These are phyloP conservation scores for Linum usitatissimum DNA, from an alignment of 345 rosid genomes.

Conservation along the genomic window DNA sequence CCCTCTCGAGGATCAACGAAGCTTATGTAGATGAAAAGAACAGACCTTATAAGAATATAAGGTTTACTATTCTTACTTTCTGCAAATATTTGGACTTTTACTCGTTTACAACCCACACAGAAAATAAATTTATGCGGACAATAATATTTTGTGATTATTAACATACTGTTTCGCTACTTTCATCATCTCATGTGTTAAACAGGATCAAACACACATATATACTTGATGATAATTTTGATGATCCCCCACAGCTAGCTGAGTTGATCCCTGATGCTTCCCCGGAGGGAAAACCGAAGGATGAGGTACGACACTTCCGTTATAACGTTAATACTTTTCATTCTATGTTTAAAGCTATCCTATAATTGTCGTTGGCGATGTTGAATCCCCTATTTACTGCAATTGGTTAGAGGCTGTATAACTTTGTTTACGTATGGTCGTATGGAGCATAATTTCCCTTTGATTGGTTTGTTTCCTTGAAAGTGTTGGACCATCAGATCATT, in stretches of 20 bases:
- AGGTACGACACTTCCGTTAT: conserved; percentile 29
- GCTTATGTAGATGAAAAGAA: conserved; percentile 74
- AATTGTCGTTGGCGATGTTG: not conserved
- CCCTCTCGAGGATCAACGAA: conserved; percentile 79
- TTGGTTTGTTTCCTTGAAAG: not conserved
- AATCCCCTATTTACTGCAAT: not conserved
- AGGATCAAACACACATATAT: conserved; percentile 77
- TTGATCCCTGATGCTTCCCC: conserved; percentile 87
- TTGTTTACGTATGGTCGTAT: not conserved
- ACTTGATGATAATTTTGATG: conserved; percentile 88
- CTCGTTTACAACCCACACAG: too few relatives aligned
- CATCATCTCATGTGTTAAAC: conserved; percentile 6
- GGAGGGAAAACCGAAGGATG: conserved; percentile 88
- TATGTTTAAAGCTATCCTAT: not conserved
- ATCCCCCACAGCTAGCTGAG: conserved; percentile 60
- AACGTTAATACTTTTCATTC: not conserved
- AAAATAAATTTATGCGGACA: not conserved
- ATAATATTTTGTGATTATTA: not conserved
- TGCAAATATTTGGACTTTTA: not conserved
- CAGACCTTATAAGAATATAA: conserved; percentile 68
- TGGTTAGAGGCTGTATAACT: not conserved
- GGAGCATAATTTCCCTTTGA: conserved; percentile 1
- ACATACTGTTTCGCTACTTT: not conserved
- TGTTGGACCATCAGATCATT: too few relatives aligned
- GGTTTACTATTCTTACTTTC: conserved; percentile 26